Evolutionary conservation across 2,329 filamentous ascomycete genomes (phyloP), one percentile per base, ranked within the genome.

Genomic region (Metarhizium anisopliae): DNA sequence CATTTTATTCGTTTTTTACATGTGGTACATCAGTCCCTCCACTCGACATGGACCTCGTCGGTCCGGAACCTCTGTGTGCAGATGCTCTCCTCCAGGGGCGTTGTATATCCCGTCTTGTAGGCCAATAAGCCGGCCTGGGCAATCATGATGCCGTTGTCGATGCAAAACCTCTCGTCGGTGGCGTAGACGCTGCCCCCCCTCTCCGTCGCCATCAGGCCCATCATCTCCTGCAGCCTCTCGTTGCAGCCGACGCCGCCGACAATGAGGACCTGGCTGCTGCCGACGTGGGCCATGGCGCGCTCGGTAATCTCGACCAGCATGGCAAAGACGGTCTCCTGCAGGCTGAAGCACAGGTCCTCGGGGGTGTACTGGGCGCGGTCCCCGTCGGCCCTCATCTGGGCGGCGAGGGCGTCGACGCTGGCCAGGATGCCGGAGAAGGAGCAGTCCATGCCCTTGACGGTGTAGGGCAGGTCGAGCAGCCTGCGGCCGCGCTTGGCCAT

Each of bases 81-180:
- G 13, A 87, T 90, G 62, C 87, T 93, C 49, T 96, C 89, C 60
- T 86, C 84, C 50, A 97, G 69, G 7, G 80, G 74, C 1, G 91
- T 96, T 58, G 74, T 78, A 67, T 90, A 91, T 1, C 93, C 93
- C 16, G 85, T 92, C 70, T 85, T 79, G 68, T 88, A 94, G 1
- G 92, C 92, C 65, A 96, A 70, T 64, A 99, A 72, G 2, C 94
- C 94, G 2, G 94, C 94, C 70, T 99, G 93, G 1, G 94, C 94
- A 74, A 99, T 99, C 94, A 99, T 99, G 68, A 99, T 97, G 51
- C 94, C 94, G 66, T 99, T 99, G 72, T 99, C 94, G 64, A 99
- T 99, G 70, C 94, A 99, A 70, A 96, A 99, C 50, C 94, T 80
- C 77, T 99, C 94, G 69, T 99, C 94, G 0, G 93, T 97, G 29